phyloP scores from a whole-genome alignment of 768 basidiomycete genomes.

The Phaeotremella skinneri region DNA sequence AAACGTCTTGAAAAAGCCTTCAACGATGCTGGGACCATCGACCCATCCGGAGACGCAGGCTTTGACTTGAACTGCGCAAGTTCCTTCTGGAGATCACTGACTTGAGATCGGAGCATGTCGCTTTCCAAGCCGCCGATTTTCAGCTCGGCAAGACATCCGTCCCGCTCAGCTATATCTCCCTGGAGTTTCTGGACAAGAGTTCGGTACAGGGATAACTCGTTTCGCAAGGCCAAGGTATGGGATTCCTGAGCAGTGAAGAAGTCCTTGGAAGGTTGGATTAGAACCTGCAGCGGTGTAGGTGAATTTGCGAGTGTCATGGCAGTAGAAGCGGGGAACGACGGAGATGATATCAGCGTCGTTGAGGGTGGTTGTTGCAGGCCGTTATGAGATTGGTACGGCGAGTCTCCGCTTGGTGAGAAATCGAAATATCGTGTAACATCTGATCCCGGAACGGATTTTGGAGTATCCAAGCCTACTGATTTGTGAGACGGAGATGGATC shows the following conservation, averaged over 20 bases:
- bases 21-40: background rate
- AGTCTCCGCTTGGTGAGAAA: background rate
- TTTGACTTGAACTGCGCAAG: background rate
- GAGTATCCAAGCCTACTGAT: background rate
- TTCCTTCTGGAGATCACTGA: slow-evolving; percentile 16
- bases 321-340: background rate
- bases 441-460: background rate
- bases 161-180: slow-evolving; percentile 37
- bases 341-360: background rate
- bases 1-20: background rate
- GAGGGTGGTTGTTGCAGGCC: too few relatives aligned
- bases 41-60: background rate
- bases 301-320: slow-evolving; percentile 9
- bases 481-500: background rate
- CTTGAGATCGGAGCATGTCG: slow-evolving; percentile 28
- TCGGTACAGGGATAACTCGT: slow-evolving; percentile 35
- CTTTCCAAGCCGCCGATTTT: slow-evolving; percentile 31
- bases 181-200: slow-evolving; percentile 29
- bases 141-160: slow-evolving; percentile 33
- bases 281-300: background rate
- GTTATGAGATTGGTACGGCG: too few relatives aligned
- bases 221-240: slow-evolving; percentile 30
- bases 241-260: slow-evolving; percentile 38
- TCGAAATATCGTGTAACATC: slow-evolving; percentile 1
- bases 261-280: slow-evolving; percentile 30